phyloP scores from a whole-genome alignment of 352 stramenopile genomes.

The Pythium sukuiense region DNA sequence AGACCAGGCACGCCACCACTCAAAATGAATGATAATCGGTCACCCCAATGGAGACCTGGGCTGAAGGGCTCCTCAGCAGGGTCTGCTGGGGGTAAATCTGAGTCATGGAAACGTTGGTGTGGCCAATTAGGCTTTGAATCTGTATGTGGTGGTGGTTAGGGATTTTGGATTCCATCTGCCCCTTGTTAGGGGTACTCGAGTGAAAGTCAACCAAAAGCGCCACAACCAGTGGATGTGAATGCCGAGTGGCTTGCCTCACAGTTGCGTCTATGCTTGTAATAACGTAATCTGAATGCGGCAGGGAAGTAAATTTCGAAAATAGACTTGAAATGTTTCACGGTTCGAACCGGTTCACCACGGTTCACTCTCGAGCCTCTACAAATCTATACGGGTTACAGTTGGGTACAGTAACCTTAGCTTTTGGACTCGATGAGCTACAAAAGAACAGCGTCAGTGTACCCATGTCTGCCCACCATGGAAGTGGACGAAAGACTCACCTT shows the following conservation, averaged over 20 bases:
- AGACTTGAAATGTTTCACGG: not conserved
- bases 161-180: not conserved
- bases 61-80: constrained; percentile 13
- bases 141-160: constrained; percentile 24
- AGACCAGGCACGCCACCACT: constrained; percentile 69
- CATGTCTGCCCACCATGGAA: not conserved
- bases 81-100: constrained; percentile 20
- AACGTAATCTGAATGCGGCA: not conserved
- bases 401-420: not conserved
- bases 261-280: constrained; percentile 7
- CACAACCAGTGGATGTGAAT: constrained; percentile 33
- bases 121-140: not conserved
- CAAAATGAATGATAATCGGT: constrained; percentile 45
- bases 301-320: constrained; percentile 4
- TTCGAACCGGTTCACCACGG: constrained; percentile 19
- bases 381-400: not conserved
- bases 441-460: constrained; percentile 2
- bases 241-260: constrained; percentile 13
- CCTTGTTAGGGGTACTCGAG: constrained; percentile 8
- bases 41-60: constrained; percentile 8
- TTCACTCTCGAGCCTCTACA: not conserved
- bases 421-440: constrained; percentile 24
- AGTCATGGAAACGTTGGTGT: not conserved
- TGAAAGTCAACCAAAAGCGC: constrained; percentile 22
- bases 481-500: constrained; percentile 38